Percentiles rank a stretch among this genome's conserved stretches.
Evolutionary conservation across 108 stramenopile species (phyloP).

Genomic region (Parmales sp.): DNA sequence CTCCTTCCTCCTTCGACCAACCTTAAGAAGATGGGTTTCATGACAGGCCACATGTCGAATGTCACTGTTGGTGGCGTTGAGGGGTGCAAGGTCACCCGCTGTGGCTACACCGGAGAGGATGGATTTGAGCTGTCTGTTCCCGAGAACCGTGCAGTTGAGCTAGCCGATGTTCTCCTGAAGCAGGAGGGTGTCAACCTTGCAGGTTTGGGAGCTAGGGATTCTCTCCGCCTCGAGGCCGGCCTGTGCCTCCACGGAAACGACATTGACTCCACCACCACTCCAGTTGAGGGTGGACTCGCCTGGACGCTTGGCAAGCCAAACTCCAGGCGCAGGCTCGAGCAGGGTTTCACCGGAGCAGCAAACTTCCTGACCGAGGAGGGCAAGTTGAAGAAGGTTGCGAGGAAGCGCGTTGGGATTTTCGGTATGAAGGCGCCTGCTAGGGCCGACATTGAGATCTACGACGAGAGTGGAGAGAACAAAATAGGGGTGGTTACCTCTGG

Average conservation of each 20-base stretch:
- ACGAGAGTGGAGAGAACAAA: conserved; percentile 58
- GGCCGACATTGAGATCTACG: conserved; percentile 82
- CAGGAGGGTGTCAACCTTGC: conserved; percentile 71
- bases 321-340: conserved; percentile 76
- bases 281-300: conserved; percentile 74
- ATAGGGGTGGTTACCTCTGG: conserved; percentile 93
- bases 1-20: conserved; percentile 69
- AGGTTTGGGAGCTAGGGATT: conserved; percentile 95
- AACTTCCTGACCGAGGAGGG: conserved; percentile 80
- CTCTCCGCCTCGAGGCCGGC: conserved; percentile 95
- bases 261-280: conserved; percentile 83
- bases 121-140: conserved; percentile 95
- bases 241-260: conserved; percentile 97
- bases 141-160: conserved; percentile 55
- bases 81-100: conserved; percentile 89
- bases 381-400: conserved; percentile 66
- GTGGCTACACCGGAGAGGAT: conserved; percentile 99
- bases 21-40: conserved; percentile 81
- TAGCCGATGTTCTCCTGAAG: conserved; percentile 62
- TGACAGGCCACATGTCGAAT: conserved; percentile 81
- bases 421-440: conserved; percentile 97
- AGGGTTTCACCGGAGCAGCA: conserved; percentile 89
- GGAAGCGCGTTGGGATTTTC: conserved; percentile 86
- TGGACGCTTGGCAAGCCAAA: conserved; percentile 92
- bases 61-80: conserved; percentile 75